phyloP scores from a whole-genome alignment of 305 asterid species.

The Solanum chacoense region DNA sequence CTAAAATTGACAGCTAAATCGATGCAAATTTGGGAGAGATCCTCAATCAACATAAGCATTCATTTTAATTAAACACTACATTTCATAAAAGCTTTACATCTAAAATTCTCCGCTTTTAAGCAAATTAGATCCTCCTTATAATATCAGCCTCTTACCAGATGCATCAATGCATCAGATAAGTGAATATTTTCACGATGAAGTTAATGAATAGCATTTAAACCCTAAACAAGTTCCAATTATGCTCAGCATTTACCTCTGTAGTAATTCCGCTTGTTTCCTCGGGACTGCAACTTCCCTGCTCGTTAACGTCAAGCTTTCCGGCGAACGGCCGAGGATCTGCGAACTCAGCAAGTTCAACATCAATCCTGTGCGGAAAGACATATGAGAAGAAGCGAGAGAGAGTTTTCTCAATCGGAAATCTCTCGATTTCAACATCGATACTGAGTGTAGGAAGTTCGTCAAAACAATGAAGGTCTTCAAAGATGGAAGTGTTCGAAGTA shows the following conservation, averaged over 20 bases:
- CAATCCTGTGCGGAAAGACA: conserved; percentile 52
- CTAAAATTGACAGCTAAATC: not conserved
- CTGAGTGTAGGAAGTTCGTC: conserved; percentile 30
- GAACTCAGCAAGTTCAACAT: conserved; percentile 7
- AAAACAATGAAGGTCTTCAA: conserved; percentile 21
- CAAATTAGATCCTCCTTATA: not conserved
- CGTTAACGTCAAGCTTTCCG: conserved; percentile 4
- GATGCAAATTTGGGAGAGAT: not conserved
- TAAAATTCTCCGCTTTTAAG: not conserved
- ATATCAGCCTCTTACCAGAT: not conserved
- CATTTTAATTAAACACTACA: not conserved
- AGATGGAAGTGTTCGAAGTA: conserved; percentile 9
- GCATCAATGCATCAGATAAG: not conserved
- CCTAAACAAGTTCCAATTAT: not conserved
- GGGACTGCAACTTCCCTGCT: conserved; percentile 7
- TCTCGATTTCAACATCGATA: conserved; percentile 28
- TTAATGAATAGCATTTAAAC: not conserved
- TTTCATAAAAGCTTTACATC: not conserved
- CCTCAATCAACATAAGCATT: not conserved
- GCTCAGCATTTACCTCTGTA: conserved; percentile 21
- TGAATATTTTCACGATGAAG: not conserved
- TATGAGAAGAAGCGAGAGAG: conserved; percentile 62
- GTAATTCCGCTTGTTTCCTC: conserved; percentile 14
- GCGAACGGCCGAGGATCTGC: conserved; percentile 7
- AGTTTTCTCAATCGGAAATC: conserved; percentile 54